Evolutionary conservation across 371 early-diverging fungal species (phyloP).

Genomic region (Syncephalastrum contaminatum): DNA sequence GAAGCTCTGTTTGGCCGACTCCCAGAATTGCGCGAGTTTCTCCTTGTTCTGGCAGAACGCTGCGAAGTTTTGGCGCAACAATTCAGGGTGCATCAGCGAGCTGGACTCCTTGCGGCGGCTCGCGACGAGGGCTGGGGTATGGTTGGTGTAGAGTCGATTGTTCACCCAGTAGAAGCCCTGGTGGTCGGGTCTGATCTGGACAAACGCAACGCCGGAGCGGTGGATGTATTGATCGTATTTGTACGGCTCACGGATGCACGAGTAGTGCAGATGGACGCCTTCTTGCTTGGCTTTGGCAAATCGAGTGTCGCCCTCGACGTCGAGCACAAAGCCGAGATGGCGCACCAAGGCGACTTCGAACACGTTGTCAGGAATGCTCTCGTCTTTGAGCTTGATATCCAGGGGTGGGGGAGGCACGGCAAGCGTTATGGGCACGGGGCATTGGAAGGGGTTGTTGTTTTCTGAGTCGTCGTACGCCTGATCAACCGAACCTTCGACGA

Average conservation of each 20-base stretch:
- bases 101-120: constrained; percentile 31
- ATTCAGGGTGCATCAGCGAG: constrained; percentile 51
- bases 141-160: constrained; percentile 78
- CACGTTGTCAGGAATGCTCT: constrained; percentile 67
- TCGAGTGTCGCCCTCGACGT: constrained; percentile 84
- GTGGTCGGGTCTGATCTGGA: constrained; percentile 77
- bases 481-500: constrained; percentile 91
- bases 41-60: constrained; percentile 53
- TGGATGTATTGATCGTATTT: constrained; percentile 91
- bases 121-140: constrained; percentile 49
- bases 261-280: constrained; percentile 58
- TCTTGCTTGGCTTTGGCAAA: constrained; percentile 53
- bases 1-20: constrained; percentile 41
- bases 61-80: constrained; percentile 51
- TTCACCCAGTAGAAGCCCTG: constrained; percentile 89
- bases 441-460: constrained; percentile 88
- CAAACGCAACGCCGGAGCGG: constrained; percentile 87
- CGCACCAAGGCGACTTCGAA: constrained; percentile 84
- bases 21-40: constrained; percentile 63
- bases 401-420: constrained; percentile 65
- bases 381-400: constrained; percentile 36
- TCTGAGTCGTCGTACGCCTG: constrained; percentile 68
- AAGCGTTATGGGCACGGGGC: constrained; percentile 71
- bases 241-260: constrained; percentile 69
- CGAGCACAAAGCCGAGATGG: constrained; percentile 85